Evolutionary conservation across 495 filamentous ascomycete species (phyloP), one percentile per base, ranked within the genome.

Genomic region (Aspergillus nidulans): DNA sequence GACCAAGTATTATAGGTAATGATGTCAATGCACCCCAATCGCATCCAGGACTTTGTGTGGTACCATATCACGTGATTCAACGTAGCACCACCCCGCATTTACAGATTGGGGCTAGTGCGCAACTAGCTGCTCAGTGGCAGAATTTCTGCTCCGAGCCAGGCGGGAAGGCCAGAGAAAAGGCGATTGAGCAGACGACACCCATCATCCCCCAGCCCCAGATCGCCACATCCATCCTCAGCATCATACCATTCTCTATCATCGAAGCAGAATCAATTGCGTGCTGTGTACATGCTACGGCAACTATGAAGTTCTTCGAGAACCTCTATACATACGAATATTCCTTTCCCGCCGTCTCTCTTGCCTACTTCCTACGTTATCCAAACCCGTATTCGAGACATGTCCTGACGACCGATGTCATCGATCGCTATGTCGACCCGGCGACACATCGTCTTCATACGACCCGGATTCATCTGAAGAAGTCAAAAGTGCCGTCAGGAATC

Each of bases 311-410:
- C 75, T 91, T 94, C 78, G 89, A 92, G 66, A 89, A 85, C 68
- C 81, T 81, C 68, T 94, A 89, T 71, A 85, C 82, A 71, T 97
- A 97, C 77, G 84, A 89, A 70, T 95, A 96, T 71, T 85, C 89
- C 61, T 95, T 94, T 71, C 86, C 91, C 56, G 83, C 86, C 57
- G 94, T 99, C 38, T 92, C 91, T 8, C 87, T 99, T 58, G 94
- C 94, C 73, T 99, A 96, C 81, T 97, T 97, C 79, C 89, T 99
- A 48, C 92, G 94, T 36, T 99, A 99, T 71, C 95, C 94, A 15
- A 99, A 99, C 69, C 94, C 94, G 10, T 97, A 96, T 73, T 87
- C 88, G 56, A 88, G 81, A 60, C 94, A 99, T 79, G 94, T 99
- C 55, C 82, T 96, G 57, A 95, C 89, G 36, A 95, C 92, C 70